Evolutionary conservation across 306 rosid genomes (phyloP).

Genomic region (Gastrolobium bilobum): DNA sequence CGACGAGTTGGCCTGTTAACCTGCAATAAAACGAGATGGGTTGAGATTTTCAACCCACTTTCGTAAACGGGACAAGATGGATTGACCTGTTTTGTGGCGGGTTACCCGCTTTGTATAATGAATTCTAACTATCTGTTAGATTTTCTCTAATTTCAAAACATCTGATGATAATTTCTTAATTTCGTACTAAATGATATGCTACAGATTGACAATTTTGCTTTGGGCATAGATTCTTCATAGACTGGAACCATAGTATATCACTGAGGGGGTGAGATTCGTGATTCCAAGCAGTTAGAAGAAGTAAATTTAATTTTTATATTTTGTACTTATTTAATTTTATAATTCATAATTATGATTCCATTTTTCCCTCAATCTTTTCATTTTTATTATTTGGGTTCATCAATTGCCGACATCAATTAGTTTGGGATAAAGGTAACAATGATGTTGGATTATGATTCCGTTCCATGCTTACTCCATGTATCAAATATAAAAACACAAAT

Average conservation of each 20-base stretch:
- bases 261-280: not conserved
- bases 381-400: no score
- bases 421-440: no score
- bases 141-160: not conserved
- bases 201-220: not conserved
- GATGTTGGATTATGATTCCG: not conserved
- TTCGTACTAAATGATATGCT: not conserved
- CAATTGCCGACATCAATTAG: no score
- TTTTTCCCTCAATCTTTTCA: not conserved
- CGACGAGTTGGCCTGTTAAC: not conserved
- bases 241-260: not conserved
- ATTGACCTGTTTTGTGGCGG: slow-evolving; percentile 4
- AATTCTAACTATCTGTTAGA: not conserved
- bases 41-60: no score
- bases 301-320: not conserved
- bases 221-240: not conserved
- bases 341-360: not conserved
- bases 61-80: not conserved
- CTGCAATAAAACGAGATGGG: no score
- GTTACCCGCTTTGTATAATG: not conserved
- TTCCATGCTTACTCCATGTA: not conserved
- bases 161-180: not conserved
- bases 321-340: not conserved
- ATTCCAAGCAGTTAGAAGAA: not conserved
- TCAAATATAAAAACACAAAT: not conserved